Percentiles rank a stretch among this genome's conserved stretches.
phyloP scores from a whole-genome alignment of 2,329 filamentous ascomycete genomes.

The Leptoxyphium fumago region DNA sequence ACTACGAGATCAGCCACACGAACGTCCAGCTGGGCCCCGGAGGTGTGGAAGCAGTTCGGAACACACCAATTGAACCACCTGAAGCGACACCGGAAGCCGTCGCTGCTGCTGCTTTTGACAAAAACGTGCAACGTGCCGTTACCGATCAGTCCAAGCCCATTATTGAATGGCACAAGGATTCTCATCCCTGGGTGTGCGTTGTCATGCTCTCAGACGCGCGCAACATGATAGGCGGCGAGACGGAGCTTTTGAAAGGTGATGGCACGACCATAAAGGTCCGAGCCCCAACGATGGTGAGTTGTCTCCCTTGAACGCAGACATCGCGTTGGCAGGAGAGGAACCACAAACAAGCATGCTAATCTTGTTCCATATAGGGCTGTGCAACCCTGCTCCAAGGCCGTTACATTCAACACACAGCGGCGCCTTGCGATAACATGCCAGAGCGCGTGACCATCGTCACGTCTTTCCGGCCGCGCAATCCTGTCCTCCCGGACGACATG shows the following conservation, averaged over 20 bases:
- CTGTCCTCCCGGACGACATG: conserved; percentile 44
- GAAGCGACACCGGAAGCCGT: background rate
- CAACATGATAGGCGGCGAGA: conserved; percentile 50
- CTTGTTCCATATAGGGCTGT: conserved; percentile 38
- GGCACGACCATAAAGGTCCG: conserved; percentile 44
- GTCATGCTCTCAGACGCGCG: conserved; percentile 50
- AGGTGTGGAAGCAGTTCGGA: background rate
- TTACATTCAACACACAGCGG: conserved; percentile 51
- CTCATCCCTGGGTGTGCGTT: conserved; percentile 54
- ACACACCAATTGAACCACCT: background rate
- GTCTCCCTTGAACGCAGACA: too few relatives aligned
- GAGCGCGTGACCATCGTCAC: conserved; percentile 55
- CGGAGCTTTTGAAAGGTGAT: conserved; percentile 38
- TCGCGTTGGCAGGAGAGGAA: too few relatives aligned
- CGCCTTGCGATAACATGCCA: conserved; percentile 40
- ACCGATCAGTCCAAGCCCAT: too few relatives aligned
- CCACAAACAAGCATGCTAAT: too few relatives aligned
- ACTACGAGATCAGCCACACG: conserved; percentile 45
- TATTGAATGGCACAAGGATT: conserved; percentile 50
- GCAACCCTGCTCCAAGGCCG: conserved; percentile 52
- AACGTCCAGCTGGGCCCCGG: conserved; percentile 37
- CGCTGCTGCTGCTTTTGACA: conserved; percentile 25
- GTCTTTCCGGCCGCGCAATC: conserved; percentile 45
- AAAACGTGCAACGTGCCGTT: too few relatives aligned
- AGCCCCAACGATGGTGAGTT: conserved; percentile 26